phyloP scores from a whole-genome alignment of 768 basidiomycete genomes.

The Epithele typhae region DNA sequence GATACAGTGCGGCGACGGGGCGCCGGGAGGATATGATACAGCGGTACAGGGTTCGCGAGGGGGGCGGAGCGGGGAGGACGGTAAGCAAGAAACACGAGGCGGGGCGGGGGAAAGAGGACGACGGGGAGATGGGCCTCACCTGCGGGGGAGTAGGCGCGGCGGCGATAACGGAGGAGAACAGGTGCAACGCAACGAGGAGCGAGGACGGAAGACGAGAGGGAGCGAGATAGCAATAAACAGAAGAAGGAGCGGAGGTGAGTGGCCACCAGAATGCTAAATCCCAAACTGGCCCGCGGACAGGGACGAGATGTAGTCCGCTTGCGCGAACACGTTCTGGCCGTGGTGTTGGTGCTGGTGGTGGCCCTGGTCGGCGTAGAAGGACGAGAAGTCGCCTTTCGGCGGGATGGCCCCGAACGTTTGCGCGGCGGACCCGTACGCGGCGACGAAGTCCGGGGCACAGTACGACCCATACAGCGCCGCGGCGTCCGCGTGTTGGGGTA shows the following conservation, averaged over 20 bases:
- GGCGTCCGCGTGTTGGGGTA: slow-evolving; percentile 15
- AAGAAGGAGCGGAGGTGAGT: slow-evolving; percentile 15
- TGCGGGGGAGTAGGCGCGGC: neutral
- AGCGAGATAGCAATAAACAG: slow-evolving; percentile 13
- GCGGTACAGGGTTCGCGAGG: slow-evolving; percentile 6
- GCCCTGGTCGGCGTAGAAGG: too few relatives aligned
- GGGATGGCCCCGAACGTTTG: slow-evolving; percentile 5
- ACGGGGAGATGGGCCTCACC: slow-evolving; percentile 2
- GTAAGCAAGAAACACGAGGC: too few relatives aligned
- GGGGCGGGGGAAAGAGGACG: neutral
- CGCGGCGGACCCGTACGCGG: slow-evolving; percentile 7
- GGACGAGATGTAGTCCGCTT: slow-evolving; percentile 8
- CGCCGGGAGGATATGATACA: slow-evolving; percentile 13
- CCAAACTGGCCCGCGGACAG: slow-evolving; percentile 14
- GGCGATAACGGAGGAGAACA: slow-evolving; percentile 7
- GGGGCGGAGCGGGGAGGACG: neutral
- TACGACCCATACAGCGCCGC: neutral
- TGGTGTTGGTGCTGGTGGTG: too few relatives aligned
- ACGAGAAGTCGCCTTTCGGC: slow-evolving; percentile 13
- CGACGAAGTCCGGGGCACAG: slow-evolving; percentile 6
- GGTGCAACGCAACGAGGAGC: too few relatives aligned
- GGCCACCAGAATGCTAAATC: slow-evolving; percentile 17
- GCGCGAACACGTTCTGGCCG: slow-evolving; percentile 13
- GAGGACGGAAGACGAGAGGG: too few relatives aligned
- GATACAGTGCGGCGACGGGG: slow-evolving; percentile 17